Conservation (phyloP, 495 filamentous ascomycete genomes). For the Penicillium cataractarum region DNA sequence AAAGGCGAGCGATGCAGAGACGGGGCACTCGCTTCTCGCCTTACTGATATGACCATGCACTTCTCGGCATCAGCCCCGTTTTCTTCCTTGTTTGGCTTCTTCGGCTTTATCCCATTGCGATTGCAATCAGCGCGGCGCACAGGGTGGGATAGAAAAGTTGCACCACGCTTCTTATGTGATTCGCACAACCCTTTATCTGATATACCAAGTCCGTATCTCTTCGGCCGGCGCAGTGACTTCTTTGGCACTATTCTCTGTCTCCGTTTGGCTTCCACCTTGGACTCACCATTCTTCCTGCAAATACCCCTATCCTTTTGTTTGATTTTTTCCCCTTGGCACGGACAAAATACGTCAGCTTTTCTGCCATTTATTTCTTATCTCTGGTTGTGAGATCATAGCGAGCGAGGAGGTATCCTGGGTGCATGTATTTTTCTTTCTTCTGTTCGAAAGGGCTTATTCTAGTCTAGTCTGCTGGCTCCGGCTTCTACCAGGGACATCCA, state of each 20-base stretch:
- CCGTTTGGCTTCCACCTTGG: background rate
- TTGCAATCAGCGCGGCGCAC: constrained; percentile 24
- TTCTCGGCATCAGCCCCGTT: background rate
- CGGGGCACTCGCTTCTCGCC: constrained; percentile 28
- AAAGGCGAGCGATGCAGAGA: constrained; percentile 25
- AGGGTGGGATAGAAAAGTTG: constrained; percentile 20
- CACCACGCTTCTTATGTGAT: constrained; percentile 1
- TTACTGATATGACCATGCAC: constrained; percentile 18
- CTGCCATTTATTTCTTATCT: background rate
- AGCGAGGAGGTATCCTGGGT: background rate
- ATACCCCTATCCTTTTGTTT: constrained; percentile 5
- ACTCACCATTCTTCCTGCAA: background rate
- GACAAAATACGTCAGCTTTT: background rate
- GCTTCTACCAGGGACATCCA: background rate
- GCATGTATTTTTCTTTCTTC: background rate
- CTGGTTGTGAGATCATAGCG: constrained; percentile 1
- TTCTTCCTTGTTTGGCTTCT: background rate
- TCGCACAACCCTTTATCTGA: background rate
- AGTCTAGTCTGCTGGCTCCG: constrained; percentile 3
- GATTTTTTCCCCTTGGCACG: background rate
- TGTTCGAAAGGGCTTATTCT: background rate
- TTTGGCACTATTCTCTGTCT: background rate
- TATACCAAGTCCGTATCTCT: background rate
- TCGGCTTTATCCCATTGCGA: constrained; percentile 7
- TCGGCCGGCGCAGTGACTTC: background rate